Evolutionary conservation across 1,284 basidiomycete genomes (phyloP), one percentile per base, ranked within the genome.

Genomic region (Grifola frondosa): DNA sequence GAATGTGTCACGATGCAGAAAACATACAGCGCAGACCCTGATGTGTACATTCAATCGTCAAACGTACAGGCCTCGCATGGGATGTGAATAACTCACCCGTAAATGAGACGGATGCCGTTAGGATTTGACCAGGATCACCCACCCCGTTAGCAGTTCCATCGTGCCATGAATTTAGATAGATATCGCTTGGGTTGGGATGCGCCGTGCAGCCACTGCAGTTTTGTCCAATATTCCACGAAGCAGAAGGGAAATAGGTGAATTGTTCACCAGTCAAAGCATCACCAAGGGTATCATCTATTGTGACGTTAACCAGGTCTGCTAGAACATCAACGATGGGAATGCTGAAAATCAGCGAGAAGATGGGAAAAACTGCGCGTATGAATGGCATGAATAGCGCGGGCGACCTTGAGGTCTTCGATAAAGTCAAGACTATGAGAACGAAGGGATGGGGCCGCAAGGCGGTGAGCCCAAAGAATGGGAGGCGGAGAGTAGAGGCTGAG

Each of bases 211-310:
- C 44, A 2, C 29, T 20, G 48, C 65, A 67, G 17, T 43, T 36
- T 32, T 44, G 45, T 3, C 54, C 57, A 13, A 40, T 42, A 24
- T 51, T 58, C 67, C 68, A 71, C 2, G 48, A 55, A 5, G 32
- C 52, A 5, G 44, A 30, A 5, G 67, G 66, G 2, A 46, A 22
- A 45, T 69, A 69, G 2, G 37, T 13, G 13, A 68, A 55, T 5
- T 43, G 30, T 16, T 30, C 44, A 9, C 64, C 61, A 11, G 64
- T 65, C 5, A 59, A 30, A 2, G 66, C 54, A 44, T 69, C 66
- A 22, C 66, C 63, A n/a, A 56, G 57, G 1, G 66, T 61, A 45
- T 75, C 73, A 52, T 75, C 72, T 22, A 75, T 68, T 1, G 68
- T 65, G 4, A 69, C 57, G 47, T 69, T 71, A 13, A 66, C 60